These are phyloP conservation scores for Solanum arcanum DNA, from an alignment of 257 asterid genomes.

Conservation along the genomic window DNA sequence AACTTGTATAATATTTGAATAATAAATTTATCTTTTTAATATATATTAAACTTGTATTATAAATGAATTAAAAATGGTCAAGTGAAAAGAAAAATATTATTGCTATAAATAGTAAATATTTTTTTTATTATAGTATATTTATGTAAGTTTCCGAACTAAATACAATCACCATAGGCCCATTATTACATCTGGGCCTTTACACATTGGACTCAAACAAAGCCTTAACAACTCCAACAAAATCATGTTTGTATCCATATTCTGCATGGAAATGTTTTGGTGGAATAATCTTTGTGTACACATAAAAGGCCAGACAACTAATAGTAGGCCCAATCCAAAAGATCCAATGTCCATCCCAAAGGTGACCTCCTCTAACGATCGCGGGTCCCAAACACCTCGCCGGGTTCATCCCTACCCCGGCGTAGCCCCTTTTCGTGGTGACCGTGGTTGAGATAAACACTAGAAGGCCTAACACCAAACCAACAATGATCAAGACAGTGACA, in stretches of 20 bases:
- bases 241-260: conserved; percentile 42
- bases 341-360: conserved; percentile 73
- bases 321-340: conserved; percentile 67
- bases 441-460: conserved; percentile 51
- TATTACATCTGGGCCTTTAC: background rate
- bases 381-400: conserved; percentile 74
- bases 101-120: no score
- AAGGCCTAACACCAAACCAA: conserved; percentile 50
- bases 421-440: conserved; percentile 42
- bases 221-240: conserved; percentile 34
- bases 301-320: conserved; percentile 42
- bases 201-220: conserved; percentile 7
- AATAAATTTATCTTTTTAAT: no score
- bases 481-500: conserved; percentile 18
- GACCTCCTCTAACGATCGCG: conserved; percentile 62
- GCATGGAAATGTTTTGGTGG: conserved; percentile 49
- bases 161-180: background rate
- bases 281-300: conserved; percentile 51
- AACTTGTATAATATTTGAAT: no score
- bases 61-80: no score
- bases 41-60: no score
- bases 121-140: no score
- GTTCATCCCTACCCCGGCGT: conserved; percentile 64
- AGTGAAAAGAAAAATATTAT: no score
- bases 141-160: background rate